phyloP scores from a whole-genome alignment of 2,329 filamentous ascomycete species.

The Lithohypha guttulata region DNA sequence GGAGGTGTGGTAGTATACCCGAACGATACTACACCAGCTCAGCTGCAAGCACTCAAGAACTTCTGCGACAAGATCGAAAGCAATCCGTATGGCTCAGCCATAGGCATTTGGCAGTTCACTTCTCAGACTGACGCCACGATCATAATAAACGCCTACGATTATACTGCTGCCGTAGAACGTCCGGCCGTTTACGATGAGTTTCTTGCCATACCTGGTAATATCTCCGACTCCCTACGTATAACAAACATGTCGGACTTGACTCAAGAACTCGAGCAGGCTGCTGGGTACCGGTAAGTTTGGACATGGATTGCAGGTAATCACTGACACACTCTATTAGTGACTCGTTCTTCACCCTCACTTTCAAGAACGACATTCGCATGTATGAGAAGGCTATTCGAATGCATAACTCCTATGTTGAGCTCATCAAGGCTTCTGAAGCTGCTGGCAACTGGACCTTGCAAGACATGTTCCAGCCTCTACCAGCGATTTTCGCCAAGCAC shows the following conservation, averaged over 20 bases:
- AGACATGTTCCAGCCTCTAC: not conserved
- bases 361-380: slow-evolving; percentile 18
- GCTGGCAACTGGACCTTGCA: slow-evolving; percentile 20
- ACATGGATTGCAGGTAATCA: not conserved
- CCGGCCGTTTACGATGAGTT: not conserved
- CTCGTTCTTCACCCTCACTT: slow-evolving; percentile 19
- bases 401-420: slow-evolving; percentile 15
- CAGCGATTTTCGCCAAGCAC: not conserved
- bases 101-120: not conserved
- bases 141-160: not conserved
- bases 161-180: not conserved
- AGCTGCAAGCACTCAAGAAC: not conserved
- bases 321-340: slow-evolving; percentile 10
- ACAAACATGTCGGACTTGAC: slow-evolving; percentile 18
- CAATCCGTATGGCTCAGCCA: not conserved
- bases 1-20: not conserved
- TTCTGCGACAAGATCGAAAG: not conserved
- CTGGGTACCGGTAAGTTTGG: slow-evolving; percentile 10
- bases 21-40: not conserved
- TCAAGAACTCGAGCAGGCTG: slow-evolving; percentile 17
- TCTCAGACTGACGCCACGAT: not conserved
- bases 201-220: slow-evolving; percentile 10
- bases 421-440: slow-evolving; percentile 10
- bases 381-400: slow-evolving; percentile 14
- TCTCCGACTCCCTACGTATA: slow-evolving; percentile 13